These are phyloP conservation scores for Apiotrichum domesticum DNA, from an alignment of 1,284 basidiomycete species.

Conservation along the genomic window DNA sequence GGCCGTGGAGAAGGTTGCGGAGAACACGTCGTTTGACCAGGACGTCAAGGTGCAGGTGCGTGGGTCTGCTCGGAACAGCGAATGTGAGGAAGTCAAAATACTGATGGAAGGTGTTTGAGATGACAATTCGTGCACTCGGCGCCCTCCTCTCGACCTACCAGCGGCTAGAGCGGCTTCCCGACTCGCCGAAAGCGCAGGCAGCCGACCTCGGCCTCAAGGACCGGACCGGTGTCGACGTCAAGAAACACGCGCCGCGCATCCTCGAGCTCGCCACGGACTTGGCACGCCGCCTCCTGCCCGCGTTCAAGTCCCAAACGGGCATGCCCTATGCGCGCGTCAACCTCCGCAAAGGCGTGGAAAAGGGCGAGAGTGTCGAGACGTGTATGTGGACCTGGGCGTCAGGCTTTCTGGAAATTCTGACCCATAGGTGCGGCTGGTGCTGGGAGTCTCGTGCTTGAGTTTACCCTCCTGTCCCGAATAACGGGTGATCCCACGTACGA, in stretches of 20 bases:
- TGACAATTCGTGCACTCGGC: conserved; percentile 81
- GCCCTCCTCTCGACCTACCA: conserved; percentile 78
- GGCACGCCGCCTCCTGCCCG: conserved; percentile 73
- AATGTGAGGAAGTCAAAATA: not conserved
- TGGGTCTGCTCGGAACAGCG: not conserved
- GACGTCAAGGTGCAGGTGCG: conserved; percentile 54
- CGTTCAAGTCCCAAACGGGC: conserved; percentile 80
- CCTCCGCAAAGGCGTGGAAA: conserved; percentile 32
- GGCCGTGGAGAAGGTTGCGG: conserved; percentile 33
- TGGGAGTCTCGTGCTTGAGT: conserved; percentile 83
- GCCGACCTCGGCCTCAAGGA: conserved; percentile 16
- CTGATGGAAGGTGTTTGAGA: conserved; percentile 46
- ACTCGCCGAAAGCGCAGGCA: conserved; percentile 26
- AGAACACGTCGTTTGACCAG: conserved; percentile 37
- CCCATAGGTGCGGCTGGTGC: conserved; percentile 72
- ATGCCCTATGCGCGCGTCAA: conserved; percentile 78
- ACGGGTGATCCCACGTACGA: conserved; percentile 83
- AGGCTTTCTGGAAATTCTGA: conserved; percentile 44
- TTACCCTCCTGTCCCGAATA: conserved; percentile 79
- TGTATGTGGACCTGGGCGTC: conserved; percentile 41
- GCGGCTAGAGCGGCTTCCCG: conserved; percentile 54
- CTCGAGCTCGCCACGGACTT: conserved; percentile 75
- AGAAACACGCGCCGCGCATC: conserved; percentile 65
- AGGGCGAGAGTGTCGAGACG: conserved; percentile 39
- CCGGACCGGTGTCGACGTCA: conserved; percentile 48